A percentile compares a stretch with the other conserved stretches of the same genome.
These are phyloP conservation scores for Jatropha curcas DNA, from an alignment of 345 rosid genomes.

Conservation along the genomic window DNA sequence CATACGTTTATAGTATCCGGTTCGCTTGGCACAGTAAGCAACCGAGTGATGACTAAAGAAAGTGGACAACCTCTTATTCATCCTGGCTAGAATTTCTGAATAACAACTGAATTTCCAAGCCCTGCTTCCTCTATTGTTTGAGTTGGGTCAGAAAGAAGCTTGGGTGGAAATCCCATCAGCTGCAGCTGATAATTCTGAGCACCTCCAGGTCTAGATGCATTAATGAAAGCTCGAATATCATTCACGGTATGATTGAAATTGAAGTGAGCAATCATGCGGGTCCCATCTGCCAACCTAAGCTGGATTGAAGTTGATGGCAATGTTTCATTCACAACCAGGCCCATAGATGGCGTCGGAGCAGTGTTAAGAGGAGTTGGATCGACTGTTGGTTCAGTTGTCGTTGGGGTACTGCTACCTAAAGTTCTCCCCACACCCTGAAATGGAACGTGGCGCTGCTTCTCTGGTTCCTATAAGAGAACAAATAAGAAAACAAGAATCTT, in stretches of 20 bases:
- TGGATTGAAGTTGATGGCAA: slow-evolving; percentile 80
- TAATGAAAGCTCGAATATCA: slow-evolving; percentile 61
- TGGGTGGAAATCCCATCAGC: slow-evolving; percentile 97
- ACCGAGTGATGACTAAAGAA: not conserved
- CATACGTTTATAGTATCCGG: slow-evolving; percentile 1
- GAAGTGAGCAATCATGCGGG: slow-evolving; percentile 66
- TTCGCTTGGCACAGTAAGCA: slow-evolving; percentile 14
- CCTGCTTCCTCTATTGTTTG: slow-evolving; percentile 80
- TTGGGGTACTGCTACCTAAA: slow-evolving; percentile 59
- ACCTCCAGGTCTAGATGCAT: slow-evolving; percentile 61
- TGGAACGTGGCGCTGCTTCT: slow-evolving; percentile 53
- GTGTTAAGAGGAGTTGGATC: slow-evolving; percentile 29
- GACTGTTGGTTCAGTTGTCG: slow-evolving; percentile 31
- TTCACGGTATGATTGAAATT: slow-evolving; percentile 69
- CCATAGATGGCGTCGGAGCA: slow-evolving; percentile 38
- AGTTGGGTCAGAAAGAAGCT: slow-evolving; percentile 56
- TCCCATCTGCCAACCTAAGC: slow-evolving; percentile 84
- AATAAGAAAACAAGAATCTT: not conserved
- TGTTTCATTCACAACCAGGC: slow-evolving; percentile 57
- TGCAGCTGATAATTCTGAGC: slow-evolving; percentile 67
- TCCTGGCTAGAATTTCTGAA: slow-evolving; percentile 66
- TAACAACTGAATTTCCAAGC: slow-evolving; percentile 80
- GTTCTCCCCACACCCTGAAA: slow-evolving; percentile 96
- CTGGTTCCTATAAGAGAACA: slow-evolving; percentile 59
- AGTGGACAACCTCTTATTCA: not conserved